Evolutionary conservation across 208 protist genomes (phyloP), one percentile per base, ranked within the genome.

Genomic region (Polymyxa betae): DNA sequence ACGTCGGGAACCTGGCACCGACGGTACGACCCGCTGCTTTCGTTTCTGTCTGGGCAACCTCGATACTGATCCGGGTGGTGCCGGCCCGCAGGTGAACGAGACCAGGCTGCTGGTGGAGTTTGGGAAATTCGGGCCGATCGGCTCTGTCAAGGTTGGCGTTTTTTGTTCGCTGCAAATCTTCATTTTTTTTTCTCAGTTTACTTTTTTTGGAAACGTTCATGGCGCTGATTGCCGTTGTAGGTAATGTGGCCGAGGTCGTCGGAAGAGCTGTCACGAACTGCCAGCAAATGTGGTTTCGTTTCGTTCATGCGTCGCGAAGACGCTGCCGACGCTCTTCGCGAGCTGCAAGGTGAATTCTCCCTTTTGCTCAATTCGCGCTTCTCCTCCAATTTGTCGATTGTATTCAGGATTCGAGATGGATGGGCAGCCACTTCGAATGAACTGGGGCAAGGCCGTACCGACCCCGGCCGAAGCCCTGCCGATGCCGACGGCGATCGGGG

Each of bases 281-380:
- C 72, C 10, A 82, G 72, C n/a, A 82, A 82, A 43, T 82, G 72
- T 43, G 72, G 72, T 20, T 82, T 82, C 35, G 72, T 82, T 35
- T 82, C 72, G 5, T 82, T 82, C n/a, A 82, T 82, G 72, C 72
- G n/a, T 82, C 72, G 72, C 5, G 72, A 82, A 82, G 72, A 82
- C 72, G 72, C 72, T n/a, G 72, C 72, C n/a, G 72, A 82, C n/a
- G 72, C 72, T 40, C 72, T 82, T 43, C 72, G 72, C 5, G 72
- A 82, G 72, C 40, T 82, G 5, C 72, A 82, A 43, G 72, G 72
- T 43, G 49, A 24, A 60, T 29, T 5, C 24, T 60, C 5, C 24
- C 24, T 24, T 29, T 5, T 60, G 49, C 24, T n/a, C n/a, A n/a
- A 29, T 60, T 60, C 49, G 24, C 24, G 49, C 12, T 60, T 29